These are phyloP conservation scores for Takakia lepidozioides DNA, from an alignment of 225 moss, liverwort and hornwort genomes.

Conservation along the genomic window DNA sequence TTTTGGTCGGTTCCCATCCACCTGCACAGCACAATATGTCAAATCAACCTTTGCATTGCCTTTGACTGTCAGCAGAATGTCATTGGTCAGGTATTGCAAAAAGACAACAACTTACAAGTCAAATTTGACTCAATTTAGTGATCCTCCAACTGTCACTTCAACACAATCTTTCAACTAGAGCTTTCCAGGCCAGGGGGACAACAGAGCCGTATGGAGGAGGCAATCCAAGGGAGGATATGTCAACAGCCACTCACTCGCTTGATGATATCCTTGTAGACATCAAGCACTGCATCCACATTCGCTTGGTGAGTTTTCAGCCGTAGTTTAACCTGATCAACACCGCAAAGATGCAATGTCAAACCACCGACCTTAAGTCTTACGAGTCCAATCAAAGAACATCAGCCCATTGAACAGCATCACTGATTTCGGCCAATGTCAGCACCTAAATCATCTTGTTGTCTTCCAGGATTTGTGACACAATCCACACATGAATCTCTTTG, in stretches of 20 bases:
- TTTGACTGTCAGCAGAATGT: too few relatives aligned
- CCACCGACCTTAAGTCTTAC: too few relatives aligned
- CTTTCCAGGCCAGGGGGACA: too few relatives aligned
- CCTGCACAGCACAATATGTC: conserved; percentile 19
- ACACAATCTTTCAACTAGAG: neutral
- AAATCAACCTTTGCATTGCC: neutral
- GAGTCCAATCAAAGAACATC: too few relatives aligned
- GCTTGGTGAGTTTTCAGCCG: conserved; percentile 63
- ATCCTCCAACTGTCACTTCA: neutral
- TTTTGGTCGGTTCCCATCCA: conserved; percentile 95
- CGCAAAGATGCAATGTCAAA: neutral
- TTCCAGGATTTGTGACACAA: too few relatives aligned
- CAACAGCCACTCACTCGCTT: conserved; percentile 38
- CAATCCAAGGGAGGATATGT: neutral
- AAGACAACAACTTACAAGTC: neutral
- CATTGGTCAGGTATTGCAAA: neutral
- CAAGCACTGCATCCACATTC: conserved; percentile 72
- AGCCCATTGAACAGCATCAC: too few relatives aligned
- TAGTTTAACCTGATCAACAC: conserved; percentile 36
- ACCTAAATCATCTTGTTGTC: too few relatives aligned
- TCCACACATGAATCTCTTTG: neutral
- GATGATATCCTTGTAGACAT: conserved; percentile 56
- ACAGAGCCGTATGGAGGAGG: too few relatives aligned
- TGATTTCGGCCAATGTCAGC: too few relatives aligned
- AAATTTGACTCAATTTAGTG: too few relatives aligned